phyloP scores from a whole-genome alignment of 257 asterid species.

The Solanum pinnatisectum region DNA sequence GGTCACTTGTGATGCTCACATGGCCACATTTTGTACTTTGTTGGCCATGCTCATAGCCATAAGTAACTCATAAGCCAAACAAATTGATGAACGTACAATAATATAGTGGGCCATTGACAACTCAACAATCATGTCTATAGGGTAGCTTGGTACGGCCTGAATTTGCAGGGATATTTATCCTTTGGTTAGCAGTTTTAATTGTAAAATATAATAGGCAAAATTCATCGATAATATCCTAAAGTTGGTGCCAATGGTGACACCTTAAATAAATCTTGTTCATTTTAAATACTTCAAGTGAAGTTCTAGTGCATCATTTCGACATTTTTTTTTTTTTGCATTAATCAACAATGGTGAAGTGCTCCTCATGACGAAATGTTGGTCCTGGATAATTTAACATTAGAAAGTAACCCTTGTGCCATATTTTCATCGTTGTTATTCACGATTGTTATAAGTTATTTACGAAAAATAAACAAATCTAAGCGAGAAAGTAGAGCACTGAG shows the following conservation, averaged over 20 bases:
- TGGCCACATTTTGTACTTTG: background rate
- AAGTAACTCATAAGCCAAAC: background rate
- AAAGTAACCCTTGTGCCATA: background rate
- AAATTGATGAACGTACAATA: background rate
- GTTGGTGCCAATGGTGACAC: too few relatives aligned
- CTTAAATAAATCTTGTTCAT: too few relatives aligned
- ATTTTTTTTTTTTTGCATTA: background rate
- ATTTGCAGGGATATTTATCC: too few relatives aligned
- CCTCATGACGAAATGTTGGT: background rate
- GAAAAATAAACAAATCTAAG: background rate
- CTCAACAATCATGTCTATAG: background rate
- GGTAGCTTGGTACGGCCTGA: background rate
- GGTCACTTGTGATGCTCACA: too few relatives aligned
- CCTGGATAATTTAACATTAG: background rate
- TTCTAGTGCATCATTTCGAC: background rate
- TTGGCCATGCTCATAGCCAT: background rate
- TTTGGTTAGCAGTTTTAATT: too few relatives aligned
- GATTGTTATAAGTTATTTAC: background rate
- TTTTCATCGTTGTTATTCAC: background rate
- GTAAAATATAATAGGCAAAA: background rate
- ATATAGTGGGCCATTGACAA: too few relatives aligned
- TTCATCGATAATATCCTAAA: too few relatives aligned
- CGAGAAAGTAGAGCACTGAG: background rate
- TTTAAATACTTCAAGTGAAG: background rate
- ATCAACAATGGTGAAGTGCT: background rate